phyloP scores from a whole-genome alignment of 441 rosid genomes.

The Pelargonium myrrhifolium region DNA sequence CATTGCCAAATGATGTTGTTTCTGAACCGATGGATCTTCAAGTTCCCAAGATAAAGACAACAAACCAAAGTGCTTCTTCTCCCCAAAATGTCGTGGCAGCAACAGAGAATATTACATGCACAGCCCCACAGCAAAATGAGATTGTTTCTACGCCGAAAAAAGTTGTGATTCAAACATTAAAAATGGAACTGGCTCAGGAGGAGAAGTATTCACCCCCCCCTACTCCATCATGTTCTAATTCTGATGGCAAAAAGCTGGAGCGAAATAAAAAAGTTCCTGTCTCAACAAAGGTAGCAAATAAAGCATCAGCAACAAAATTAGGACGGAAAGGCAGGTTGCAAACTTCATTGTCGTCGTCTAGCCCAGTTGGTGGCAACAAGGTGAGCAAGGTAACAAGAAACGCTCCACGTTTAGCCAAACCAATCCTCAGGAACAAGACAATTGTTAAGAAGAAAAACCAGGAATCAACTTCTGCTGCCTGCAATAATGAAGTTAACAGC shows the following conservation, averaged over 20 bases:
- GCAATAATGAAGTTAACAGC: conserved; percentile 21
- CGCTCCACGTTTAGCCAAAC: conserved; percentile 38
- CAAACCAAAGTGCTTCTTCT: conserved; percentile 22
- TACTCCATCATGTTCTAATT: conserved; percentile 24
- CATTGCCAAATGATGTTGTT: not conserved
- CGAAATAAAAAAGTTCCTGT: conserved; percentile 15
- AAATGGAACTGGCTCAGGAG: not conserved
- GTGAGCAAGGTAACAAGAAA: conserved; percentile 26
- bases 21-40: conserved; percentile 9
- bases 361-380: conserved; percentile 20
- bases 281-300: conserved; percentile 20
- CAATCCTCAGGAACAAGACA: conserved; percentile 44
- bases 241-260: conserved; percentile 19
- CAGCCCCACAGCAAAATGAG: conserved; percentile 14
- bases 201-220: conserved; percentile 3
- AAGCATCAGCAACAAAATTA: conserved; percentile 21
- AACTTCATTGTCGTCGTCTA: conserved; percentile 23
- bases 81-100: not conserved
- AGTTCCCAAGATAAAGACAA: conserved; percentile 23
- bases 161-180: not conserved
- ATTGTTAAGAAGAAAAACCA: conserved; percentile 47
- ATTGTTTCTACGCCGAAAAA: conserved; percentile 2
- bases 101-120: conserved; percentile 11
- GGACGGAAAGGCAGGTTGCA: conserved; percentile 33
- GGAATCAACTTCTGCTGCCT: conserved; percentile 27